These are phyloP conservation scores for Hypoxylon sp. DNA, from an alignment of 2,329 filamentous ascomycete species.

Conservation along the genomic window DNA sequence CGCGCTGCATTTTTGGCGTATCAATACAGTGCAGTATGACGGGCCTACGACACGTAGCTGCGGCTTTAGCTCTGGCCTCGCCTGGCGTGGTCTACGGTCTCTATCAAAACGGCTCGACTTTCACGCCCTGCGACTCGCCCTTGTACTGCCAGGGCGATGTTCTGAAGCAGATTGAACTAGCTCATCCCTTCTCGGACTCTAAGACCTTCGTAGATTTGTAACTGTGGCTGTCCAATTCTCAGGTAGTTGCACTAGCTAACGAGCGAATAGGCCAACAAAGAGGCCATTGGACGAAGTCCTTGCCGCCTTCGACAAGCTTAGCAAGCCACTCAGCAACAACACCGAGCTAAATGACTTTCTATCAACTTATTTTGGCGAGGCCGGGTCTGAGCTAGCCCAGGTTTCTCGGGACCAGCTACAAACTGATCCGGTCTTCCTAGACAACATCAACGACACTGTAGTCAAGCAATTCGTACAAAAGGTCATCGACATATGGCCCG, in stretches of 20 bases:
- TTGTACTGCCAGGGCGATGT: constrained; percentile 77
- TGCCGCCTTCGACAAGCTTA: constrained; percentile 69
- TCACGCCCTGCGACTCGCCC: constrained; percentile 75
- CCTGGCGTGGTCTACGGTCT: constrained; percentile 57
- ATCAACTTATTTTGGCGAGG: constrained; percentile 71
- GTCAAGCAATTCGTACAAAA: constrained; percentile 72
- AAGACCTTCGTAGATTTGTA: constrained; percentile 80
- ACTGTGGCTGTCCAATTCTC: constrained; percentile 44
- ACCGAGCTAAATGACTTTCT: constrained; percentile 73
- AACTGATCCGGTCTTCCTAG: constrained; percentile 70
- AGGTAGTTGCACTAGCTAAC: constrained; percentile 27
- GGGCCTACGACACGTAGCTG: constrained; percentile 17
- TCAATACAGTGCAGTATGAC: constrained; percentile 30
- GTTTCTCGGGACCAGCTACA: constrained; percentile 65
- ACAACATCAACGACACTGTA: constrained; percentile 68
- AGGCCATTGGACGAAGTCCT: constrained; percentile 71
- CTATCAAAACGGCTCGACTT: constrained; percentile 71
- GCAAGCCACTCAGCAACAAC: constrained; percentile 73
- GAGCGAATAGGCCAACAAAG: constrained; percentile 66
- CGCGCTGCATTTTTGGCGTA: constrained; percentile 1
- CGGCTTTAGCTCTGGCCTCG: constrained; percentile 40
- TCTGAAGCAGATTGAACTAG: constrained; percentile 72
- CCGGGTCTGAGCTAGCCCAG: constrained; percentile 71
- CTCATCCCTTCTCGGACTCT: constrained; percentile 73
- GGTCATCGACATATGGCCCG: constrained; percentile 78